Conservation (phyloP, 2,329 filamentous ascomycete genomes). For the Calonectria leucothoes region DNA sequence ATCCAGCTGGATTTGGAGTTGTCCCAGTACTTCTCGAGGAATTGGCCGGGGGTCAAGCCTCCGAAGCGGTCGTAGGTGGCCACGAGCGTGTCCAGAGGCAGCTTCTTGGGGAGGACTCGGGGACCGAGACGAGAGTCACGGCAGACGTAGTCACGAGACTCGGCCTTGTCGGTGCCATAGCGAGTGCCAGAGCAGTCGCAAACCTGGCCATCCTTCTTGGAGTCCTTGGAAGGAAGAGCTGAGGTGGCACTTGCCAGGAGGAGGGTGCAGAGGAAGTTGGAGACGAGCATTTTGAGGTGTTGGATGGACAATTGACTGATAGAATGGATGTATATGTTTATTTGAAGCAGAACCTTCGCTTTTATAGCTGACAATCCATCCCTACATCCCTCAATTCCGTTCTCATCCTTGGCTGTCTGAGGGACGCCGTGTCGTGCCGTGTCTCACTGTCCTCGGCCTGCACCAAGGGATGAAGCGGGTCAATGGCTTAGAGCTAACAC, state of each 20-base stretch:
- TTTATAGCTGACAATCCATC: neutral
- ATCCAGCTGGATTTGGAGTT: constrained; percentile 7
- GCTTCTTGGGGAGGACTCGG: neutral
- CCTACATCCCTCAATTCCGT: neutral
- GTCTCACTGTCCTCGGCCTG: neutral
- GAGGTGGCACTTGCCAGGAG: neutral
- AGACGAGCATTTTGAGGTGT: neutral
- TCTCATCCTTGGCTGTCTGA: neutral
- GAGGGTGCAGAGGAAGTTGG: neutral
- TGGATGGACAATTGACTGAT: too few species aligned
- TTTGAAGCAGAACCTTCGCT: neutral
- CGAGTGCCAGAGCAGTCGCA: neutral
- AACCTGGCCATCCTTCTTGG: neutral
- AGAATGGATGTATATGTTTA: too few species aligned
- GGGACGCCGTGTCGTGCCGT: neutral
- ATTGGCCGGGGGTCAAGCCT: constrained; percentile 19
- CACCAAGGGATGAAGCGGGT: neutral
- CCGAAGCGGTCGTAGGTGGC: constrained; percentile 29
- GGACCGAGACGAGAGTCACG: neutral
- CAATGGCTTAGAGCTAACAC: neutral
- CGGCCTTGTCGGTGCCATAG: neutral
- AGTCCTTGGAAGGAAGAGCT: neutral
- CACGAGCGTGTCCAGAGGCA: neutral
- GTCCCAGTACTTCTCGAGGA: constrained; percentile 28
- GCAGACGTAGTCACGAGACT: neutral